phyloP scores from a whole-genome alignment of 2,329 filamentous ascomycete species.

The Phialophora verrucosa region DNA sequence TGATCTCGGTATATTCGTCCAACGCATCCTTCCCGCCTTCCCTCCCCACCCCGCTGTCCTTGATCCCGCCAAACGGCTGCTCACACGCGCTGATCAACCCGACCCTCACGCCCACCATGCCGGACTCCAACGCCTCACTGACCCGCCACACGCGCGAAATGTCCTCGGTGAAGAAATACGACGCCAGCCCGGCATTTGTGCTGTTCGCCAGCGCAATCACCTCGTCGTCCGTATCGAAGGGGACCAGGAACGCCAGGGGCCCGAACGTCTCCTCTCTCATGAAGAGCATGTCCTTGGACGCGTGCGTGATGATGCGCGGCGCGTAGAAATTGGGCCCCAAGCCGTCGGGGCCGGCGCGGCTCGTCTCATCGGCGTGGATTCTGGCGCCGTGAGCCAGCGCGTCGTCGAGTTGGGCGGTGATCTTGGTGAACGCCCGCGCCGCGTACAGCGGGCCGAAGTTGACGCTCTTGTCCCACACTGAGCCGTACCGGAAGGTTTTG shows the following conservation, averaged over 20 bases:
- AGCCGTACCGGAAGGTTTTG: slow-evolving; percentile 70
- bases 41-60: slow-evolving; percentile 39
- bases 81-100: slow-evolving; percentile 40
- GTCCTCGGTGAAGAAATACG: slow-evolving; percentile 55
- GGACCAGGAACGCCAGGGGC: slow-evolving; percentile 74
- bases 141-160: slow-evolving; percentile 64
- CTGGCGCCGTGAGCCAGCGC: neutral
- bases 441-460: slow-evolving; percentile 87
- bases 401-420: slow-evolving; percentile 57
- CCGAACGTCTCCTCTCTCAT: slow-evolving; percentile 96
- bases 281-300: slow-evolving; percentile 77
- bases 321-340: slow-evolving; percentile 80
- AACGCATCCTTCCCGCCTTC: slow-evolving; percentile 48
- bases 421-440: slow-evolving; percentile 72
- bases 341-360: too few relatives aligned
- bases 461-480: slow-evolving; percentile 75
- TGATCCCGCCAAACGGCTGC: slow-evolving; percentile 41
- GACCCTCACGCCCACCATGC: slow-evolving; percentile 74
- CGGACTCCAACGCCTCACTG: slow-evolving; percentile 74
- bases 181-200: slow-evolving; percentile 42
- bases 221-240: slow-evolving; percentile 47
- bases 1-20: slow-evolving; percentile 76
- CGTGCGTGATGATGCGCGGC: slow-evolving; percentile 77
- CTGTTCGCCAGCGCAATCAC: slow-evolving; percentile 44
- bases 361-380: slow-evolving; percentile 52